These are phyloP conservation scores for Lachancea waltii DNA, from an alignment of 805 yeast genomes.

Conservation along the genomic window DNA sequence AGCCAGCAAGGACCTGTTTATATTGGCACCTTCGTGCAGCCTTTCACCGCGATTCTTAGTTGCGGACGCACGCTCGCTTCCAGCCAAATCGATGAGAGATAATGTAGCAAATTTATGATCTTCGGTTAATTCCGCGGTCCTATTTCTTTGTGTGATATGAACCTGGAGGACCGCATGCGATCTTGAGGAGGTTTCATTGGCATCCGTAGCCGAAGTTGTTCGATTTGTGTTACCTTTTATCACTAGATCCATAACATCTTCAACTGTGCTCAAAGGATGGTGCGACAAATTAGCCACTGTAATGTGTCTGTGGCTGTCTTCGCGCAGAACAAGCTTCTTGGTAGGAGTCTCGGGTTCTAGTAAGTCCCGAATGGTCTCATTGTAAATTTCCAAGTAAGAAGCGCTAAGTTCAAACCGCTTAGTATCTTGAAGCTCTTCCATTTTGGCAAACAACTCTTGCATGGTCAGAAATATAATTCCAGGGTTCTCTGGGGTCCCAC, in stretches of 20 bases:
- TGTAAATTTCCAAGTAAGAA: slow-evolving; percentile 82
- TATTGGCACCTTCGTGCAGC: slow-evolving; percentile 87
- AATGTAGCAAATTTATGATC: slow-evolving; percentile 72
- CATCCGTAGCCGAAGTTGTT: slow-evolving; percentile 82
- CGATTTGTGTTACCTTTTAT: slow-evolving; percentile 66
- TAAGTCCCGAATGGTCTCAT: slow-evolving; percentile 80
- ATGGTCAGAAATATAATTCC: slow-evolving; percentile 77
- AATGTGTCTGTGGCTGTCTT: slow-evolving; percentile 55
- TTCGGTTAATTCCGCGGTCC: slow-evolving; percentile 55
- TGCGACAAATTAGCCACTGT: slow-evolving; percentile 64
- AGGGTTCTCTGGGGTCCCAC: slow-evolving; percentile 66
- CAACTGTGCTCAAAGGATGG: slow-evolving; percentile 54
- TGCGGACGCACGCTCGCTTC: slow-evolving; percentile 89
- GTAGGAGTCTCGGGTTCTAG: slow-evolving; percentile 48
- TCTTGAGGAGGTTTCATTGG: slow-evolving; percentile 83
- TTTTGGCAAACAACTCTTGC: slow-evolving; percentile 61
- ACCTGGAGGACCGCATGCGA: slow-evolving; percentile 92
- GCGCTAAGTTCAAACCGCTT: slow-evolving; percentile 54
- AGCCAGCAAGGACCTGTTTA: slow-evolving; percentile 81
- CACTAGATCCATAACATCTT: slow-evolving; percentile 75
- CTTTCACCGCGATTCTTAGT: slow-evolving; percentile 80
- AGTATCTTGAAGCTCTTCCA: slow-evolving; percentile 49
- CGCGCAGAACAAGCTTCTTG: slow-evolving; percentile 56
- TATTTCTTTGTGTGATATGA: slow-evolving; percentile 51
- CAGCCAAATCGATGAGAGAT: slow-evolving; percentile 87